Evolutionary conservation across 495 filamentous ascomycete genomes (phyloP).

Genomic region (Glarea lozoyensis): DNA sequence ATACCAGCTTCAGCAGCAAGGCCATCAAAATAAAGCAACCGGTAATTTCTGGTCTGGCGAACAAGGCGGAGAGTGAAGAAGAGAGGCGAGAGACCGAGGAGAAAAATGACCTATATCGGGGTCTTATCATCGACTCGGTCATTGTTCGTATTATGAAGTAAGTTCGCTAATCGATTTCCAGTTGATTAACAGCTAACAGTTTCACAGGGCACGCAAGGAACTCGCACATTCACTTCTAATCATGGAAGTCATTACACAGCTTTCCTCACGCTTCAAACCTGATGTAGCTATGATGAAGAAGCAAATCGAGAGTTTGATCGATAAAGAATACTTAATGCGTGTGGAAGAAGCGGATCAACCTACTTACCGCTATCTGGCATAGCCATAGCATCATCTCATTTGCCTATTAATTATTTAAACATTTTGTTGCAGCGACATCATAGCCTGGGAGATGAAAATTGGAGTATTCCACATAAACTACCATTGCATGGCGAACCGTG

Average conservation of each 20-base stretch:
- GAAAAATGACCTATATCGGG: conserved; percentile 73
- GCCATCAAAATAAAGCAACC: conserved; percentile 72
- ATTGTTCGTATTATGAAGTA: conserved; percentile 97
- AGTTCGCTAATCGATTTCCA: conserved; percentile 22
- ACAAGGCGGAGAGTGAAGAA: conserved; percentile 75
- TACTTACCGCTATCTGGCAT: conserved; percentile 69
- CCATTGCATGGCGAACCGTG: no score
- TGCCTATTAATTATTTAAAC: no score
- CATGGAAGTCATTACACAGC: conserved; percentile 73
- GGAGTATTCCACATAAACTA: no score
- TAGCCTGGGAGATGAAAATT: neutral
- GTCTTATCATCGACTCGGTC: conserved; percentile 74
- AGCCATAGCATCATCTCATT: neutral
- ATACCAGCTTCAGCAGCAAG: conserved; percentile 72
- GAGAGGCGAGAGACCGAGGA: conserved; percentile 83
- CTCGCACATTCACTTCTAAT: conserved; percentile 74
- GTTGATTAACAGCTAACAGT: conserved; percentile 3
- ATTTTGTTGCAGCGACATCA: no score
- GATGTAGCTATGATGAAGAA: conserved; percentile 88
- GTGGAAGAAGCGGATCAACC: conserved; percentile 58
- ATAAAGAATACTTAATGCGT: conserved; percentile 89
- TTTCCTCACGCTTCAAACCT: conserved; percentile 73
- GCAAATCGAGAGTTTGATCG: conserved; percentile 87
- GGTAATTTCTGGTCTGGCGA: conserved; percentile 56
- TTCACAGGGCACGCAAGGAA: conserved; percentile 74